Percentiles rank a stretch among this genome's conserved stretches.
Conservation (phyloP, 768 basidiomycete species). For the Lentinula raphanica region DNA sequence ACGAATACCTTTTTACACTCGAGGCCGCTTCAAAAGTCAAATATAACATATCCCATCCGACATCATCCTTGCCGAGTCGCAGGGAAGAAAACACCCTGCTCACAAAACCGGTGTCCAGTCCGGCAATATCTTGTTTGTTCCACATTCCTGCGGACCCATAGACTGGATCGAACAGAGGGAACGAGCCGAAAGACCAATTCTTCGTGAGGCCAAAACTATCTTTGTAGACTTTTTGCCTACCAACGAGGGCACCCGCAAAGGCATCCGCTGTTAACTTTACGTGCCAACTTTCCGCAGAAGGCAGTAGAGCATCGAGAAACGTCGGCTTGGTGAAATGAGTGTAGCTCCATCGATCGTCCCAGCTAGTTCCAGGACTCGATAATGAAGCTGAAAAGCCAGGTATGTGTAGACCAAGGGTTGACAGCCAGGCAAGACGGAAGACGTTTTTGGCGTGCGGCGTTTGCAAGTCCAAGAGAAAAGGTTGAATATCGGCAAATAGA, state of each 20-base stretch:
- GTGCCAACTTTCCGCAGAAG: constrained; percentile 24
- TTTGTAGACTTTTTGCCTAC: constrained; percentile 57
- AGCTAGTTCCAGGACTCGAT: constrained; percentile 27
- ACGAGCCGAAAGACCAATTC: constrained; percentile 52
- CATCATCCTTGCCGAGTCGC: constrained; percentile 40
- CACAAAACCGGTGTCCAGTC: constrained; percentile 45
- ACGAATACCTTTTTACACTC: constrained; percentile 50
- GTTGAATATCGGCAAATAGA: constrained; percentile 67
- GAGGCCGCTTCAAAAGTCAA: constrained; percentile 64
- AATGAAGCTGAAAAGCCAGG: constrained; percentile 55
- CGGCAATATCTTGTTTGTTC: constrained; percentile 43
- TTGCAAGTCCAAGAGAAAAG: constrained; percentile 46
- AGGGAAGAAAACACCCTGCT: constrained; percentile 58
- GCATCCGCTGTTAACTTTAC: constrained; percentile 49
- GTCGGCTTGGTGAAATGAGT: constrained; percentile 39
- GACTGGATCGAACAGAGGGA: constrained; percentile 49
- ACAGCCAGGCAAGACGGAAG: constrained; percentile 68
- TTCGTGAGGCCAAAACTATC: constrained; percentile 64
- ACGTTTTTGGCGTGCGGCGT: constrained; percentile 42
- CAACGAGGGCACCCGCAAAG: constrained; percentile 60
- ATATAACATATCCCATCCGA: constrained; percentile 60
- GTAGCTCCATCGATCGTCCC: constrained; percentile 69
- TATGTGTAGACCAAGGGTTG: constrained; percentile 63
- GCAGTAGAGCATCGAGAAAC: constrained; percentile 51
- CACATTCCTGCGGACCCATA: constrained; percentile 26